phyloP scores from a whole-genome alignment of 345 rosid genomes.

The Aquilaria malaccensis region DNA sequence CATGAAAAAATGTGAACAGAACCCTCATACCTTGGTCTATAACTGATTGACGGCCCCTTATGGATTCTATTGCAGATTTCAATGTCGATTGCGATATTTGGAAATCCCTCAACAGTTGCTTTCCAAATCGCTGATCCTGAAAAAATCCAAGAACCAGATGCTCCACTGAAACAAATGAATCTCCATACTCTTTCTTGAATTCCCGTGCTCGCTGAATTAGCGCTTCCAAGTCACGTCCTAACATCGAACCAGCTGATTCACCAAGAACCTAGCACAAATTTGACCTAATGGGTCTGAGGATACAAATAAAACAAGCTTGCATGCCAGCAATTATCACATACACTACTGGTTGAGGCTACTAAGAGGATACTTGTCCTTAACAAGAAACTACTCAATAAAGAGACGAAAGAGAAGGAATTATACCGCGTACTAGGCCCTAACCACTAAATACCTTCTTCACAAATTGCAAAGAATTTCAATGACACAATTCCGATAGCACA shows the following conservation, averaged over 20 bases:
- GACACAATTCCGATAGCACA: too few species aligned
- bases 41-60: slow-evolving; percentile 95
- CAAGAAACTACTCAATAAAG: too few species aligned
- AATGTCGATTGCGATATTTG: slow-evolving; percentile 53
- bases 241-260: slow-evolving; percentile 84
- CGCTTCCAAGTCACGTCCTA: slow-evolving; percentile 92
- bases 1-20: neutral
- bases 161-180: slow-evolving; percentile 91
- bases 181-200: slow-evolving; percentile 81
- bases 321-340: too few species aligned
- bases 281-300: neutral
- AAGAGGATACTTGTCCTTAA: too few species aligned
- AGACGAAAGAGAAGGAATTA: too few species aligned
- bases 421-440: too few species aligned
- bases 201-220: slow-evolving; percentile 75
- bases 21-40: slow-evolving; percentile 74
- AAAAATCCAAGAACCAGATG: slow-evolving; percentile 87
- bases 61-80: slow-evolving; percentile 80
- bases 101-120: slow-evolving; percentile 80
- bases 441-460: too few species aligned
- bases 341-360: too few species aligned
- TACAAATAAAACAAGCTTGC: neutral
- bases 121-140: slow-evolving; percentile 86
- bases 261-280: slow-evolving; percentile 65
- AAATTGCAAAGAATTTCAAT: too few species aligned